Percentiles rank a stretch among this genome's conserved stretches.
Conservation (phyloP, 768 basidiomycete genomes). For the Favolaschia claudopus region DNA sequence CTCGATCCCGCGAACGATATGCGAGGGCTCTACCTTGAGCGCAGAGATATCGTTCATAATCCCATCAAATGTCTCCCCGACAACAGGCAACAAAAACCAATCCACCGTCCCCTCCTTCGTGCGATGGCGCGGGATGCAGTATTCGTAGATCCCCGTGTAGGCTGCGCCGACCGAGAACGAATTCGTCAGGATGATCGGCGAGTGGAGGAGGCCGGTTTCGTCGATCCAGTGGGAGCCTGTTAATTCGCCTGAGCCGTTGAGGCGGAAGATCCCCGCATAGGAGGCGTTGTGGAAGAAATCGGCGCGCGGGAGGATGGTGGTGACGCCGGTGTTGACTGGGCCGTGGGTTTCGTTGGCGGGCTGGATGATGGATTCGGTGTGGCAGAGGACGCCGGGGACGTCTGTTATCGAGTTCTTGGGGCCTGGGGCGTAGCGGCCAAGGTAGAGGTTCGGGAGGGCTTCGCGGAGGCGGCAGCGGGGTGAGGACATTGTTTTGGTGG, state of each 20-base stretch:
- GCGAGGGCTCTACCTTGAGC: neutral
- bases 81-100: constrained; percentile 13
- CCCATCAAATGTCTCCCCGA: constrained; percentile 15
- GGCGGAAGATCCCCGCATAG: constrained; percentile 9
- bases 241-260: constrained; percentile 10
- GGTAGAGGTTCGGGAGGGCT: neutral
- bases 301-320: constrained; percentile 11
- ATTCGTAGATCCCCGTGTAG: constrained; percentile 7
- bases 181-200: constrained; percentile 6
- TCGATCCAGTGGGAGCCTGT: constrained; percentile 12
- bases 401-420: constrained; percentile 10
- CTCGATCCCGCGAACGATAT: constrained; percentile 10
- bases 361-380: constrained; percentile 4
- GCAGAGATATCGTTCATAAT: constrained; percentile 9
- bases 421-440: constrained; percentile 3
- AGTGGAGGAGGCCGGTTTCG: constrained; percentile 3
- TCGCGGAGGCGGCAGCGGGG: constrained; percentile 11
- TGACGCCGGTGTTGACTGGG: constrained; percentile 11
- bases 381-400: constrained; percentile 4
- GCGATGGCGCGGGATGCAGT: constrained; percentile 12
- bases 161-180: constrained; percentile 15
- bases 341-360: neutral
- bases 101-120: constrained; percentile 1
- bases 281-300: constrained; percentile 13
- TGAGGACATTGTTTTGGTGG: neutral